Percentiles rank a stretch among this genome's conserved stretches.
Evolutionary conservation across 208 protist genomes (phyloP).

Genomic region (Endotrypanum monterogeii): DNA sequence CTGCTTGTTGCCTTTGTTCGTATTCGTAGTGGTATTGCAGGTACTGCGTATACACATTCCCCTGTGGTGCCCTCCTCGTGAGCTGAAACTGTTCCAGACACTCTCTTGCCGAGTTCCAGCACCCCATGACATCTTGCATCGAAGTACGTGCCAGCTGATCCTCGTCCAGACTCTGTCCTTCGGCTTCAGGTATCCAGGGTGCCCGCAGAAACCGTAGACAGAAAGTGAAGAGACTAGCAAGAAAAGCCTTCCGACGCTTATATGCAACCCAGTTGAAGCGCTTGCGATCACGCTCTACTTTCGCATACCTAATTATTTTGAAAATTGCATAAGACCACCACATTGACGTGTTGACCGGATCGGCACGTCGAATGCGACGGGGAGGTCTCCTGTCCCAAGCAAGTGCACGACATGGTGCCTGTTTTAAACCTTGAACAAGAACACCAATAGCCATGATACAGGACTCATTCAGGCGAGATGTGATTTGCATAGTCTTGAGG

Average conservation of each 20-base stretch:
- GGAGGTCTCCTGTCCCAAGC: conserved; percentile 15
- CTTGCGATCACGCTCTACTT: conserved; percentile 6
- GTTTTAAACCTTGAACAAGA: conserved; percentile 20
- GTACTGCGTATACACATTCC: conserved; percentile 20
- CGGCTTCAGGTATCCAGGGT: conserved; percentile 24
- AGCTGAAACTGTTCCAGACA: conserved; percentile 17
- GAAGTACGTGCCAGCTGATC: conserved; percentile 16
- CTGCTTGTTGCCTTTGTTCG: not conserved
- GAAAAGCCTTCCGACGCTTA: conserved; percentile 16
- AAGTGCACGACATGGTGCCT: conserved; percentile 15
- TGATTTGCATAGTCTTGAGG: conserved; percentile 4
- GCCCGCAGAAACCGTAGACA: conserved; percentile 22
- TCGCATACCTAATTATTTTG: conserved; percentile 8
- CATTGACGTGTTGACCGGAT: not conserved
- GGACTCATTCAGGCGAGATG: conserved; percentile 2
- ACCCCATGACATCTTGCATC: conserved; percentile 26
- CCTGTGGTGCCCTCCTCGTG: conserved; percentile 2
- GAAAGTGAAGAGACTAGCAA: conserved; percentile 19
- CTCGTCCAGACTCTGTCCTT: conserved; percentile 1
- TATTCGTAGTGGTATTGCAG: conserved; percentile 6
- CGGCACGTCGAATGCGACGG: conserved; percentile 1
- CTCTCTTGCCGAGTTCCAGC: conserved; percentile 27
- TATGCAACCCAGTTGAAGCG: conserved; percentile 33
- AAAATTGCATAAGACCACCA: conserved; percentile 41
- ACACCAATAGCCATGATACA: conserved; percentile 16